Conservation (phyloP, 495 filamentous ascomycete species). For the Apiosordaria backusii region DNA sequence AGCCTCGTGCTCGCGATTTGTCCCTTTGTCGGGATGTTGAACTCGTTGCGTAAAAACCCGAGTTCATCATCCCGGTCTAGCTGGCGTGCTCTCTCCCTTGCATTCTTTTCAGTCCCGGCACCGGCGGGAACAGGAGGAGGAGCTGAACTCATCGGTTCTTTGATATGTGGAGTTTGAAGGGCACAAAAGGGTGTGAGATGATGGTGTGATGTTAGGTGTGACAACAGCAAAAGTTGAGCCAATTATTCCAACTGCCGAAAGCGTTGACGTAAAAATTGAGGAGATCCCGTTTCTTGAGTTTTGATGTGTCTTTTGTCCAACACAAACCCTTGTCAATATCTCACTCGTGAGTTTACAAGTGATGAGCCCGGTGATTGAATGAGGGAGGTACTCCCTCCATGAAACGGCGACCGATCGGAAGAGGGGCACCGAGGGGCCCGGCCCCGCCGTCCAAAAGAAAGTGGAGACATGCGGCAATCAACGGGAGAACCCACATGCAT, state of each 20-base stretch:
- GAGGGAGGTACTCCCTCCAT: neutral
- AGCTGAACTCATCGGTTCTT: constrained; percentile 12
- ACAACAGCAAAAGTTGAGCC: constrained; percentile 8
- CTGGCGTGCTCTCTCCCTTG: constrained; percentile 17
- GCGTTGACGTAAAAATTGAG: neutral
- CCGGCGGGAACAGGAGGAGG: neutral
- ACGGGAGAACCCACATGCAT: constrained; percentile 12
- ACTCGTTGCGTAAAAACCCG: constrained; percentile 65
- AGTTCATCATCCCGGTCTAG: constrained; percentile 71
- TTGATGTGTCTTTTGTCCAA: constrained; percentile 8
- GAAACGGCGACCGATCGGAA: neutral
- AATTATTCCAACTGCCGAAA: constrained; percentile 1
- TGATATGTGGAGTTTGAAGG: neutral
- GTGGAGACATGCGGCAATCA: constrained; percentile 10
- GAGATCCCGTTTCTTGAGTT: neutral
- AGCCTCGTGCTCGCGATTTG: constrained; percentile 69
- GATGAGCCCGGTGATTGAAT: neutral
- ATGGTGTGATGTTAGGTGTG: neutral
- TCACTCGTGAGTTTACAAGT: neutral
- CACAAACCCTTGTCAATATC: neutral
- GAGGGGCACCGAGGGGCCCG: neutral
- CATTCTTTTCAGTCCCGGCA: neutral
- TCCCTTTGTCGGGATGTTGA: constrained; percentile 76
- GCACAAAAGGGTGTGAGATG: neutral
- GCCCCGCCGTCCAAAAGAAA: neutral